These are phyloP conservation scores for Cardiospermum halicacabum DNA, from an alignment of 345 rosid genomes.

Conservation along the genomic window DNA sequence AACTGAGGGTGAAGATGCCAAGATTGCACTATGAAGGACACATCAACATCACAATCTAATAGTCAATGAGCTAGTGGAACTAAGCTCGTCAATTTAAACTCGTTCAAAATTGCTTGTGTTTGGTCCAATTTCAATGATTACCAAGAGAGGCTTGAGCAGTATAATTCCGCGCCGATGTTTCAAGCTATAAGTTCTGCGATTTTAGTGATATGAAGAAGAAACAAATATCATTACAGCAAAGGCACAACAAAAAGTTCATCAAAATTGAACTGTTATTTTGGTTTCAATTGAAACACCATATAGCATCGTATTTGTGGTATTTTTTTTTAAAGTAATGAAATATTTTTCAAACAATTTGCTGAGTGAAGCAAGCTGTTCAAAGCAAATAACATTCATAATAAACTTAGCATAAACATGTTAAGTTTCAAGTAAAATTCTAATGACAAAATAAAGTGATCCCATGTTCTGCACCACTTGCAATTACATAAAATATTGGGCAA, in stretches of 20 bases:
- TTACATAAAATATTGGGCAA: too few species aligned
- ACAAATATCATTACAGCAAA: background rate
- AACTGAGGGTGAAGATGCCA: constrained; percentile 18
- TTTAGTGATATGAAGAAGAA: background rate
- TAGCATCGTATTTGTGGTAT: background rate
- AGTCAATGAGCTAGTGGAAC: constrained; percentile 14
- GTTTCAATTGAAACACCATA: background rate
- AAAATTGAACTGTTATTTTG: background rate
- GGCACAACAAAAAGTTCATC: background rate
- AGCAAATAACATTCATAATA: background rate
- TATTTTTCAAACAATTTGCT: background rate
- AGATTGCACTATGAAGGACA: constrained; percentile 15
- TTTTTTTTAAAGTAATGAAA: background rate
- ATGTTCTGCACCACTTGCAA: too few species aligned
- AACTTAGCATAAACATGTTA: background rate
- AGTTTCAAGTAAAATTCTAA: too few species aligned
- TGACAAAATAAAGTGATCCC: too few species aligned
- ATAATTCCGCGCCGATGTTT: background rate
- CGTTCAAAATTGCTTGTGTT: background rate
- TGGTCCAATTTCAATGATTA: constrained; percentile 19
- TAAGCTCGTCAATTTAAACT: background rate
- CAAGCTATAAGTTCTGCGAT: background rate
- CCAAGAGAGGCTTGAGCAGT: background rate
- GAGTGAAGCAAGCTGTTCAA: background rate
- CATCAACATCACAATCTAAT: constrained; percentile 5